Evolutionary conservation across 257 asterid genomes (phyloP).

Genomic region (Echites panduratus): DNA sequence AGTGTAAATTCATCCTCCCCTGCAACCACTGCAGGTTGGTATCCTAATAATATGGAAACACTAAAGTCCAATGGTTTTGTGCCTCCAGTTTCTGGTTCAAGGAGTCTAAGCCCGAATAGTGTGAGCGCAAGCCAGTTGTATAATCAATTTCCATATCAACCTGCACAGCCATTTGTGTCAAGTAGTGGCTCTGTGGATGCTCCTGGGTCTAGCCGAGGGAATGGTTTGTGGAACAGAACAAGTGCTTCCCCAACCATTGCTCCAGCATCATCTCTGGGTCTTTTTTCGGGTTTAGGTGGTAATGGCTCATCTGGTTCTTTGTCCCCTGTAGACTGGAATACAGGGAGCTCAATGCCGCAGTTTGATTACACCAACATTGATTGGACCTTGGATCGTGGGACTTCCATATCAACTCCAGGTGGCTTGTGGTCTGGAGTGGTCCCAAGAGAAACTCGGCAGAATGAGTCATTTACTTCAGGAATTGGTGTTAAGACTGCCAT

Average conservation of each 20-base stretch:
- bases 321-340: conserved; percentile 54
- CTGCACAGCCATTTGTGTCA: conserved; percentile 38
- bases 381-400: conserved; percentile 61
- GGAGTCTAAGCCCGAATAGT: conserved; percentile 26
- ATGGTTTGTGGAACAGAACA: conserved; percentile 34
- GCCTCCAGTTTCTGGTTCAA: conserved; percentile 36
- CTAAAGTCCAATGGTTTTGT: conserved; percentile 32
- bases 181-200: conserved; percentile 32
- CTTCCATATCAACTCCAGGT: conserved; percentile 24
- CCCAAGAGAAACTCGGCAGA: conserved; percentile 33
- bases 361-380: conserved; percentile 56
- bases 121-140: conserved; percentile 32
- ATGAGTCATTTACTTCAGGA: conserved; percentile 49
- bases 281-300: conserved; percentile 45
- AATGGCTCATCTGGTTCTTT: conserved; percentile 39
- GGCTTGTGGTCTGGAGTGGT: conserved; percentile 43
- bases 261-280: conserved; percentile 58
- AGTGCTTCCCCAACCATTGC: conserved; percentile 37
- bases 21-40: conserved; percentile 38
- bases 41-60: conserved; percentile 29
- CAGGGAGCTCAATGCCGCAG: conserved; percentile 39
- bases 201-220: conserved; percentile 27
- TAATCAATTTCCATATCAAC: conserved; percentile 42
- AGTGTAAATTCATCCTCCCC: conserved; percentile 44
- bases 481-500: conserved; percentile 35